Evolutionary conservation across 2,329 filamentous ascomycete species (phyloP).

Genomic region (Talaromyces sp.): DNA sequence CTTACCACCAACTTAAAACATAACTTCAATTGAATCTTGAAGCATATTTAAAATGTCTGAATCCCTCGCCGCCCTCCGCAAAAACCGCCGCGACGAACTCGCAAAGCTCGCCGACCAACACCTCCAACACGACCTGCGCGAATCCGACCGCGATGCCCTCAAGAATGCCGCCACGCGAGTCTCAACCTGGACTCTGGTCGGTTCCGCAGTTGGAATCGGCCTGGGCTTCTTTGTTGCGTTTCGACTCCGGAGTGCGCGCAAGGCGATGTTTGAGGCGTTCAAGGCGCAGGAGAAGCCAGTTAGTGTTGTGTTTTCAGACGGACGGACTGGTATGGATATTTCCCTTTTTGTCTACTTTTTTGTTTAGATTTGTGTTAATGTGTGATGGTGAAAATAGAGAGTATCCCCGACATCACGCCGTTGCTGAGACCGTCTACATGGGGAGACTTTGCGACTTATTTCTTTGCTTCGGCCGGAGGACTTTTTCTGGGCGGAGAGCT

Average conservation of each 20-base stretch:
- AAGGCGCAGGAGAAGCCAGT: slow-evolving; percentile 60
- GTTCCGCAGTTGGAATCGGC: slow-evolving; percentile 58
- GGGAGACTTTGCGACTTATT: slow-evolving; percentile 62
- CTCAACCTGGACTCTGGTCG: slow-evolving; percentile 54
- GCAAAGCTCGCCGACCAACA: slow-evolving; percentile 56
- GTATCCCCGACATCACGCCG: slow-evolving; percentile 59
- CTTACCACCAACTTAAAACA: not conserved
- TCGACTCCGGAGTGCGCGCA: slow-evolving; percentile 54
- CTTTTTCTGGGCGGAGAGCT: slow-evolving; percentile 63
- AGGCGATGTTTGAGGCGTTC: slow-evolving; percentile 61
- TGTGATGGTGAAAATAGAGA: slow-evolving; percentile 42
- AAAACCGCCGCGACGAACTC: slow-evolving; percentile 50
- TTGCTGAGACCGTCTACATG: slow-evolving; percentile 55
- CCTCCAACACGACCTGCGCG: slow-evolving; percentile 55
- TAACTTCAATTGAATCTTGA: not conserved
- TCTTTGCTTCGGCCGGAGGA: slow-evolving; percentile 60
- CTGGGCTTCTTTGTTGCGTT: slow-evolving; percentile 58
- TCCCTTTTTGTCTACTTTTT: no score
- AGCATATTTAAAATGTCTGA: slow-evolving; percentile 30
- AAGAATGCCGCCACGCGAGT: slow-evolving; percentile 55
- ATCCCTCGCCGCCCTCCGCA: slow-evolving; percentile 49
- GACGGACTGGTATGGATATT: slow-evolving; percentile 50
- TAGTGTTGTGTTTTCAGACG: slow-evolving; percentile 60
- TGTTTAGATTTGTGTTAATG: not conserved
- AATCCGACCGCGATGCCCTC: slow-evolving; percentile 58